Base-by-base conservation (phyloP, 2,329 filamentous ascomycete species). In the Talaromyces funiculosus region DNA sequence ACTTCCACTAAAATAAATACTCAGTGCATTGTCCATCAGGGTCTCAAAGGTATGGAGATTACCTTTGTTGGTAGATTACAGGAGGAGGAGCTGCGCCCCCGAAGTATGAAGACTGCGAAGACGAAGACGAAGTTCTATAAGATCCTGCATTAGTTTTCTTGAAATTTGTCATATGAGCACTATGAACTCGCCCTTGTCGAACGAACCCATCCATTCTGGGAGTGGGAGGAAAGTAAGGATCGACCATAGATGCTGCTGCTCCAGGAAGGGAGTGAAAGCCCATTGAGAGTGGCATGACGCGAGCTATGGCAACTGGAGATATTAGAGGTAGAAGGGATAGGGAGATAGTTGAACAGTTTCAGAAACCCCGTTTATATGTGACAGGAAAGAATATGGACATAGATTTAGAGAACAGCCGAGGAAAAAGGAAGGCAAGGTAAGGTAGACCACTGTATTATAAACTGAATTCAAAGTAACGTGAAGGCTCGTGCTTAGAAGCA, bases 41-140 rank as follows among this genome's bases (percentile, higher is more conserved):
- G 26, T 22, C 29, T 31, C 38, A 10, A 42, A 31, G 58, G 24
- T 31, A 22, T n/a, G 29, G 26, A 10, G 57, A 61, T 58, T 73
- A 75, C 73, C 73, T 75, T 75, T 68, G 70, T 47, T 73, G 72
- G 63, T 73, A 74, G 20, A 74, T 67, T 51, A 73, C 61, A 37
- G 72, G 70, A 57, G 65, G 49, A 43, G 67, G 66, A 43, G 67
- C 65, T 40, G 71, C 65, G 57, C 65, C 61, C 53, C 65, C 67
- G 54, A 73, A 74, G 55, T 71, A 66, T 37, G 57, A 63, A 33
- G 71, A 61, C 45, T 70, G 71, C 4, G 70, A 70, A 37, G 60
- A 57, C 16, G 60, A 58, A 33, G 60, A 58, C 35, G 60, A 47
- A 24, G 47, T 58, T 24, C 60, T 61, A 35, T n/a, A 29, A n/a